Base-by-base conservation (phyloP, 345 rosid genomes). In the Cochlearia excelsa region DNA sequence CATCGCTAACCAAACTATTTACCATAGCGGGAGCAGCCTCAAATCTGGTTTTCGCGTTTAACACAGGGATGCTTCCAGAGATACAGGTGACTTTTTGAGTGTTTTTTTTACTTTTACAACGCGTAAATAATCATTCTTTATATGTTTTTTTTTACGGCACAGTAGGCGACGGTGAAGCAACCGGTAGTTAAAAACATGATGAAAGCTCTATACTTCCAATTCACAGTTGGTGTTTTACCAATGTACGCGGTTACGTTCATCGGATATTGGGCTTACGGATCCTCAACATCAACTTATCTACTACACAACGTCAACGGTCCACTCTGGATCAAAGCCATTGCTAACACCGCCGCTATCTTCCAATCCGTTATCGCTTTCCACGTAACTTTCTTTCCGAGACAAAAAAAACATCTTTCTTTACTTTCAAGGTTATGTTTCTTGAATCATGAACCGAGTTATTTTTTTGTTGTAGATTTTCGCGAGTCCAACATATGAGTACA, bases 291-390 rank as follows among this genome's bases (percentile, higher is more conserved):
- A 3, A 55, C 60, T 26, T 55, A 55, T 40, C 37, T 55, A 1
- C 60, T 55, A n/a, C 39, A 55, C 47, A 33, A 5, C 35, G 35
- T 33, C 5, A 33, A 33, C 5, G 35, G 35, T 3, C 35, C 35
- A 1, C 74, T 76, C 59, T 87, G 95, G 97, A 61, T 85, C 51
- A 90, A 84, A 82, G 72, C 84, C 1, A 6, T 79, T 30, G 97
- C 87, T 48, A 87, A 87, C 54, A 57, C 85, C 30, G 57, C 87
- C 0, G 95, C 94, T 51, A 83, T 85, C 74, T 80, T 90, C 47
- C 97, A 90, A 44, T 74, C 94, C 0, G 86, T 87, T 77, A 87
- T 90, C 46, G 70, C 97, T 16, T 78, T 90, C 43, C 95, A 85
- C 27, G 97, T 87, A 84, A 67, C 58, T 11, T n/a, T 35, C 38